Percentiles rank a stretch among this genome's conserved stretches.
Conservation (phyloP, 2,329 filamentous ascomycete genomes). For the Pseudogymnoascus sp. region DNA sequence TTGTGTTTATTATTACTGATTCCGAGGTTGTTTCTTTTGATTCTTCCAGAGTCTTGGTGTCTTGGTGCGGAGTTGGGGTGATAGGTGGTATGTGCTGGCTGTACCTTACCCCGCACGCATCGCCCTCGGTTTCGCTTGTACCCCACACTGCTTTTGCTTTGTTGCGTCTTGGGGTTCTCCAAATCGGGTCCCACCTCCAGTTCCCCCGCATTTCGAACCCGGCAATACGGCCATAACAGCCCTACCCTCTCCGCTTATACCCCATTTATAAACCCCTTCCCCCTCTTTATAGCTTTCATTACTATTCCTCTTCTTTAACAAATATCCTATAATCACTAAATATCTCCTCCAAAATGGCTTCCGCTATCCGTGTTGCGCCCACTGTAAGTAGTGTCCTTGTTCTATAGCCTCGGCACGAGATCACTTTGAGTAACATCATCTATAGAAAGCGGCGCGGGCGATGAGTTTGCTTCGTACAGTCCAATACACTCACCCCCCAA, state of each 20-base stretch:
- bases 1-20: not conserved
- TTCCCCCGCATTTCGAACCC: constrained; percentile 4
- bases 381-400: constrained; percentile 7
- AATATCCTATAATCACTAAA: not conserved
- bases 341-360: not conserved
- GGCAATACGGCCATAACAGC: not conserved
- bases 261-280: constrained; percentile 7
- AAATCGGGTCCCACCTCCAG: not conserved
- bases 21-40: not conserved
- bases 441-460: constrained; percentile 51
- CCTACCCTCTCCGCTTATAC: not conserved
- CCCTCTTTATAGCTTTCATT: not conserved
- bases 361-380: constrained; percentile 3
- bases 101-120: not conserved
- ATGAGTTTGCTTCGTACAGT: constrained; percentile 75
- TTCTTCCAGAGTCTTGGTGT: not conserved
- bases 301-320: not conserved
- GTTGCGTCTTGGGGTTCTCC: not conserved
- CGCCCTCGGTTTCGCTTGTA: constrained; percentile 1
- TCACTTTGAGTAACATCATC: constrained; percentile 10
- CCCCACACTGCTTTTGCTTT: not conserved
- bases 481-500: constrained; percentile 79
- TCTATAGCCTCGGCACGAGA: not conserved
- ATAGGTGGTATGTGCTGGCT: not conserved
- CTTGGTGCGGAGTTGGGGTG: not conserved